A percentile compares a stretch with the other conserved stretches of the same genome.
Evolutionary conservation across 1,284 basidiomycete species (phyloP).

Genomic region (Rugosomyces carneus): DNA sequence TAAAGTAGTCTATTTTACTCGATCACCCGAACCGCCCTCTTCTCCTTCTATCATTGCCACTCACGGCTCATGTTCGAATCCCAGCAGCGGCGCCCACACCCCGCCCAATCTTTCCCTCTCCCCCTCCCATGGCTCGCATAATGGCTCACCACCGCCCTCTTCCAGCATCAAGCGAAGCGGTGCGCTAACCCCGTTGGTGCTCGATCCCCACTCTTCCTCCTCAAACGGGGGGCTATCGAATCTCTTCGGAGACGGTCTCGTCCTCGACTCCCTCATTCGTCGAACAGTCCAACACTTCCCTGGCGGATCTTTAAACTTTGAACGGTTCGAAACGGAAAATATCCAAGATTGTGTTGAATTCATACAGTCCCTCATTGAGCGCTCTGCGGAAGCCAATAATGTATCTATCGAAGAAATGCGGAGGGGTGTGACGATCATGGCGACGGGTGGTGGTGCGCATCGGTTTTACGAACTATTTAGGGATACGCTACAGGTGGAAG

Average conservation of each 20-base stretch:
- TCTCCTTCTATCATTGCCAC: constrained; percentile 62
- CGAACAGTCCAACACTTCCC: constrained; percentile 81
- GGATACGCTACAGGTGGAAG: constrained; percentile 76
- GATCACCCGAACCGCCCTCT: constrained; percentile 74
- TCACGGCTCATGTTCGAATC: constrained; percentile 38
- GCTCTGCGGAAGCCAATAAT: constrained; percentile 82
- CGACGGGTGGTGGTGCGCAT: constrained; percentile 97
- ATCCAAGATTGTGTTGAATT: constrained; percentile 86
- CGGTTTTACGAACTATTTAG: constrained; percentile 85
- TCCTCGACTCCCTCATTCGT: constrained; percentile 63
- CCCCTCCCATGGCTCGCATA: constrained; percentile 31
- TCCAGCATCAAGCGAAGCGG: constrained; percentile 51
- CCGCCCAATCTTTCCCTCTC: constrained; percentile 39
- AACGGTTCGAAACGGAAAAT: constrained; percentile 92
- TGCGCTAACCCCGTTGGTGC: constrained; percentile 75
- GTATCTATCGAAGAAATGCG: constrained; percentile 92
- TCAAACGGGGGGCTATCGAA: constrained; percentile 30
- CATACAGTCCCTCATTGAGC: constrained; percentile 82
- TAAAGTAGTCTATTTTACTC: constrained; percentile 98
- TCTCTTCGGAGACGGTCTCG: constrained; percentile 39
- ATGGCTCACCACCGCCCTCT: constrained; percentile 28
- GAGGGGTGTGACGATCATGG: constrained; percentile 92
- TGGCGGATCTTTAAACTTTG: constrained; percentile 96
- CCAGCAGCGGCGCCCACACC: constrained; percentile 37
- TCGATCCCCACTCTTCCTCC: constrained; percentile 38